A percentile compares a stretch with the other conserved stretches of the same genome.
These are phyloP conservation scores for Salix koriyanagi DNA, from an alignment of 345 rosid genomes.

Conservation along the genomic window DNA sequence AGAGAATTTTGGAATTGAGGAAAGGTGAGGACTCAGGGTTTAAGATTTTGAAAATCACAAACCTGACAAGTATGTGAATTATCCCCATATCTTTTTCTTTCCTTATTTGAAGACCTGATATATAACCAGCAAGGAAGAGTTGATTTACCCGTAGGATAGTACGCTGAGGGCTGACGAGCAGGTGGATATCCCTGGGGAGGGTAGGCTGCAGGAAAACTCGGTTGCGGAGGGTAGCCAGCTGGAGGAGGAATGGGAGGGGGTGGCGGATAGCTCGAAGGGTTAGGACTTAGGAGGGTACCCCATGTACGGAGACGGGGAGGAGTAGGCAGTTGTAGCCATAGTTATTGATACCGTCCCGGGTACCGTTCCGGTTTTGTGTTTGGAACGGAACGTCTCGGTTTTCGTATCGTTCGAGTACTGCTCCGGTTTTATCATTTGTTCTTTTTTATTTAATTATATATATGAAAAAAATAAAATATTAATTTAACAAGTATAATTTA, in stretches of 20 bases:
- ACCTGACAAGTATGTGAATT: neutral
- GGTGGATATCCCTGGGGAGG: neutral
- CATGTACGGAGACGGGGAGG: neutral
- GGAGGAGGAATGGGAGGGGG: conserved; percentile 4
- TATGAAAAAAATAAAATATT: too few relatives aligned
- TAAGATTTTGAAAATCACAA: neutral
- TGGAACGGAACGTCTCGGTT: too few relatives aligned
- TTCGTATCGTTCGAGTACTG: too few relatives aligned
- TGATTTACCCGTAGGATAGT: conserved; percentile 5
- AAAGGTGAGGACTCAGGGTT: neutral
- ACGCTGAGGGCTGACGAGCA: neutral
- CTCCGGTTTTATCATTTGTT: too few relatives aligned
- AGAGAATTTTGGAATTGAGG: neutral
- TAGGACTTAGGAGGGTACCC: conserved; percentile 17
- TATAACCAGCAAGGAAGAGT: neutral
- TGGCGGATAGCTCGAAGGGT: neutral
- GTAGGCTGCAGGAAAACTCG: conserved; percentile 1
- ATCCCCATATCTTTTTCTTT: too few relatives aligned
- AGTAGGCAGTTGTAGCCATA: neutral
- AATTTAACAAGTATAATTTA: too few relatives aligned
- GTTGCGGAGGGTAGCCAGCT: conserved; percentile 5
- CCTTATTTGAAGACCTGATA: too few relatives aligned
- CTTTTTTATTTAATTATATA: too few relatives aligned
- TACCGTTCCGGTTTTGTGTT: too few relatives aligned
- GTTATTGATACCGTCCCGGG: too few relatives aligned